Percentiles rank a stretch among this genome's conserved stretches.
phyloP scores from a whole-genome alignment of 805 yeast genomes.

The Danielia reshetovae region DNA sequence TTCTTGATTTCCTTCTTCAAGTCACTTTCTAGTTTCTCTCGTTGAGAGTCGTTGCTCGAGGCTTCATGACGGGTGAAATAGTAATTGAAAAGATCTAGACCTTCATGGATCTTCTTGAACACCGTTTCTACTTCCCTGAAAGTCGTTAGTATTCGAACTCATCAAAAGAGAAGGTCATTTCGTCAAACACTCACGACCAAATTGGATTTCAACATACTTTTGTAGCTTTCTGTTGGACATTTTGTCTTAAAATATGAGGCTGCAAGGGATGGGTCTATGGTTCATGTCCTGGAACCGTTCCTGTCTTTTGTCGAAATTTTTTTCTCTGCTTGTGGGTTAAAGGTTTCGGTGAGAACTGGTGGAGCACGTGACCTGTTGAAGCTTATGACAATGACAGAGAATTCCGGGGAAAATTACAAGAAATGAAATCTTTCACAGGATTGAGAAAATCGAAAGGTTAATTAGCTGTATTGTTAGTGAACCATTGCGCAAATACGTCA shows the following conservation, averaged over 20 bases:
- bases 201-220: slow-evolving; percentile 15
- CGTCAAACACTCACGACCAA: no score
- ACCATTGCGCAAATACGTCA: no score
- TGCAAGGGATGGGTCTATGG: slow-evolving; percentile 10
- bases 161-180: background rate
- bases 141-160: slow-evolving; percentile 10
- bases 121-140: slow-evolving; percentile 38
- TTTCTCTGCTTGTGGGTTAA: slow-evolving; percentile 7
- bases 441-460: no score
- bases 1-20: slow-evolving; percentile 44
- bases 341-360: slow-evolving; percentile 1
- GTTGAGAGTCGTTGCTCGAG: slow-evolving; percentile 39
- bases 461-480: no score
- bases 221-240: slow-evolving; percentile 21
- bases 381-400: no score
- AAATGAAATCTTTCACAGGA: no score
- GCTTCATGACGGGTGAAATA: slow-evolving; percentile 41
- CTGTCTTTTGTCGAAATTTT: slow-evolving; percentile 4
- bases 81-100: slow-evolving; percentile 42
- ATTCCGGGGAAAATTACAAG: no score
- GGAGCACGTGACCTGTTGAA: slow-evolving; percentile 2
- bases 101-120: slow-evolving; percentile 43
- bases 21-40: slow-evolving; percentile 40
- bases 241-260: background rate
- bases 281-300: slow-evolving; percentile 11